Evolutionary conservation across 73 alveolate genomes (phyloP), one percentile per base, ranked within the genome.

Genomic region (Paramecium sonneborni): DNA sequence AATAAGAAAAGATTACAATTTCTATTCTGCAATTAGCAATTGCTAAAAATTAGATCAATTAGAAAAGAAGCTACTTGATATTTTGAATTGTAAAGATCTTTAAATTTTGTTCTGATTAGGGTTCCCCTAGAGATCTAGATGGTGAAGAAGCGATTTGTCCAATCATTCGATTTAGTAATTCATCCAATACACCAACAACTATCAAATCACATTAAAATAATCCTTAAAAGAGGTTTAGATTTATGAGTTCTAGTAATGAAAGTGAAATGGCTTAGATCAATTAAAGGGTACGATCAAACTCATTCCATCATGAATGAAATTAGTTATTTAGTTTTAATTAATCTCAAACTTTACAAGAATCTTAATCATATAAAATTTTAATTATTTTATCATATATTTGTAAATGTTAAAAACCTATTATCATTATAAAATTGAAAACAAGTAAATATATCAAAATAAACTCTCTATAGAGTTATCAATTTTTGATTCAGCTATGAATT

Each of bases 31-130:
- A 23, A 62, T 62, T 11, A 0, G 11, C 3, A 12, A 32, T 32
- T 62, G 44, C 21, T 1, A 62, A 32, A 30, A 6, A 1, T 62
- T 30, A 62, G 84, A 62, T 10, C 3, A 62, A 32, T 30, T 62
- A 30, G 84, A 62, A 62, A 44, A 62, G 20, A 62, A 62, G 44
- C 39, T 62, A 30, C 39, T 62, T 10, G 84, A 62, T 1, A 62
- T 62, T 62, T 26, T 62, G 84, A 62, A 62, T 62, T 62, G 84
- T 62, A 62, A 11, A 62, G 44, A 62, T 62, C 84, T 62, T 32
- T 30, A 62, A 62, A 62, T 62, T 62, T 62, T 62, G 43, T 62
- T 62, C 84, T 62, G 84, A 62, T 62, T 62, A 62, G 84, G 84
- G 46, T 28, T 62, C 84, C 39, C 84, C 84, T 0, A 26, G 84